Percentiles rank a stretch among this genome's conserved stretches.
These are phyloP conservation scores for Corymbia citriodora DNA, from an alignment of 441 rosid species.

Conservation along the genomic window DNA sequence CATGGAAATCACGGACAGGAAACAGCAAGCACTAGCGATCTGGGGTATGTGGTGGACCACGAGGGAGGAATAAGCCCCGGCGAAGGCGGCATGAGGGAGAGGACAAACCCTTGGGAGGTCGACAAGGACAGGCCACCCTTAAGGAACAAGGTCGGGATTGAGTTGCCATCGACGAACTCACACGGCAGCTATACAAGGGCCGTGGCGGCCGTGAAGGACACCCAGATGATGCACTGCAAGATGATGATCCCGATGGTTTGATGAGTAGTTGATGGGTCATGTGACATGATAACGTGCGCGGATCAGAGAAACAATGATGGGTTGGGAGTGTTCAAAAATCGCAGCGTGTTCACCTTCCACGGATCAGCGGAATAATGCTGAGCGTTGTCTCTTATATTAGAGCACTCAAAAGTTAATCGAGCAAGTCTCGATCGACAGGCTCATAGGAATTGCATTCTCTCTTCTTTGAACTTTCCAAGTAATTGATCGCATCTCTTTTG, in stretches of 20 bases:
- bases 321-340: neutral
- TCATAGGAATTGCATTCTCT: neutral
- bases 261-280: neutral
- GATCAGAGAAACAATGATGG: neutral
- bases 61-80: neutral
- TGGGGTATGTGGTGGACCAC: neutral
- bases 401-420: neutral
- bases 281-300: neutral
- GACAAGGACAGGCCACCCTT: neutral
- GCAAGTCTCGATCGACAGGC: neutral
- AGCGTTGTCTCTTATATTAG: neutral
- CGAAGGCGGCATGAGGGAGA: neutral
- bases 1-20: neutral
- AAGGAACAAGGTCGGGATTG: neutral
- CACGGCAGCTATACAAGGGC: neutral
- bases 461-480: neutral
- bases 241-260: neutral
- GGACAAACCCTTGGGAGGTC: neutral
- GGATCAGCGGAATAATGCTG: neutral
- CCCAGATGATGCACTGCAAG: conserved; percentile 1
- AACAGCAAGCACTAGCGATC: neutral
- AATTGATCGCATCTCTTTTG: neutral
- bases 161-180: neutral
- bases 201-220: neutral
- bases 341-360: neutral